Evolutionary conservation across 306 rosid species (phyloP).

Genomic region (Cajanus cajan): DNA sequence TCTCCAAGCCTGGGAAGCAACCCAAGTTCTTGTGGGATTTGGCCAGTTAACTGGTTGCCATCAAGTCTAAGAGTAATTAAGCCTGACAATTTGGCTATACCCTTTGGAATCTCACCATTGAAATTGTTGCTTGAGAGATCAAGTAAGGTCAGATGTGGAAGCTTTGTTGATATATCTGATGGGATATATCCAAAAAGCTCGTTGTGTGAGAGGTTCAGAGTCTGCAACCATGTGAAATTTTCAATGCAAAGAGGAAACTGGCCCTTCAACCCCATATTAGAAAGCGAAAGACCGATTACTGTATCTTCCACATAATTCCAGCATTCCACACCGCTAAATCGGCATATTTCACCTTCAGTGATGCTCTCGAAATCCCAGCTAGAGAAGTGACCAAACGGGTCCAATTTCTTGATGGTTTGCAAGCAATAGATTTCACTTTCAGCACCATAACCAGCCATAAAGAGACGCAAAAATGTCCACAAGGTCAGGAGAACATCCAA

Average conservation of each 20-base stretch:
- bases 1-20: not conserved
- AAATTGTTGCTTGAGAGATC: constrained; percentile 38
- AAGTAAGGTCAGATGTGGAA: constrained; percentile 1
- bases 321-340: constrained; percentile 33
- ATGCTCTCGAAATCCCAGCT: constrained; percentile 22
- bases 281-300: not conserved
- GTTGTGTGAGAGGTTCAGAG: constrained; percentile 27
- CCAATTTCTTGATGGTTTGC: constrained; percentile 25
- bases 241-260: constrained; percentile 27
- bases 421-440: constrained; percentile 28
- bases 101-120: constrained; percentile 36
- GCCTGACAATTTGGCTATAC: constrained; percentile 1
- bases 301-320: not conserved
- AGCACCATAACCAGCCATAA: not conserved
- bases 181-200: constrained; percentile 32
- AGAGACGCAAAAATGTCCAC: constrained; percentile 14
- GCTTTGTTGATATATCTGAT: not conserved
- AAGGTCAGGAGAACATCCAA: not conserved
- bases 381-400: not conserved
- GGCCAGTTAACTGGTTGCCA: constrained; percentile 31
- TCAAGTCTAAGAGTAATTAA: constrained; percentile 32
- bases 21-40: constrained; percentile 36
- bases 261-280: constrained; percentile 33
- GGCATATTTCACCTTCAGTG: not conserved
- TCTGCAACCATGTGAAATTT: constrained; percentile 3